Percentiles rank a stretch among this genome's conserved stretches.
These are phyloP conservation scores for Cyclotella atomus DNA, from an alignment of 108 stramenopile species.

Conservation along the genomic window DNA sequence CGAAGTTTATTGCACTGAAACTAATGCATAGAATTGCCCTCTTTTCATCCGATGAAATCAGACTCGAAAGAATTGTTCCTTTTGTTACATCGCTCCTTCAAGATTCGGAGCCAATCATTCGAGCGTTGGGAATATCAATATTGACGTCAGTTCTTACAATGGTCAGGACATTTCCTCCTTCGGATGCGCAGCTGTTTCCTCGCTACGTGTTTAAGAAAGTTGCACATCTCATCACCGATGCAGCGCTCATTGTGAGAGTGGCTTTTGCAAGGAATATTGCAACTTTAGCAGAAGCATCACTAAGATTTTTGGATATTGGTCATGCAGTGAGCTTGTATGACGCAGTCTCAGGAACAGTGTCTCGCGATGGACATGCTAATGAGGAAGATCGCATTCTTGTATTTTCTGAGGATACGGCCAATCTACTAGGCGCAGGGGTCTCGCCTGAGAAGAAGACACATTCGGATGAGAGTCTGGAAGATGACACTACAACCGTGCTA, in stretches of 20 bases:
- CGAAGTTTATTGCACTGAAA: constrained; percentile 89
- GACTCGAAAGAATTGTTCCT: constrained; percentile 95
- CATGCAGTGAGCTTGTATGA: constrained; percentile 85
- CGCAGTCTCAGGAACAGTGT: constrained; percentile 54
- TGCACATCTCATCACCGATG: constrained; percentile 84
- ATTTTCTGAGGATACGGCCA: constrained; percentile 40
- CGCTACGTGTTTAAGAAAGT: constrained; percentile 95
- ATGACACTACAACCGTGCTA: constrained; percentile 34
- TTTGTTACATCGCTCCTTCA: constrained; percentile 80
- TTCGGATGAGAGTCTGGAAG: neutral
- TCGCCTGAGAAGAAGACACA: neutral
- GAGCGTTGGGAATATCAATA: constrained; percentile 77
- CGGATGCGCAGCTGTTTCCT: constrained; percentile 92
- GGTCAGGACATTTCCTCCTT: constrained; percentile 86
- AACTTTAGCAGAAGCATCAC: constrained; percentile 81
- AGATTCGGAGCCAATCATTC: constrained; percentile 87
- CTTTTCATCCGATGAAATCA: constrained; percentile 82
- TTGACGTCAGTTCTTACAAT: constrained; percentile 70
- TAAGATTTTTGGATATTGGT: constrained; percentile 89
- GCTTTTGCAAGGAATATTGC: constrained; percentile 88
- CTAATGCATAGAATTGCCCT: constrained; percentile 80
- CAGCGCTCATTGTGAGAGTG: constrained; percentile 79
- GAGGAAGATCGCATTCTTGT: neutral
- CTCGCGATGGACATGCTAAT: constrained; percentile 14
- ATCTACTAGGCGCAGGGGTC: constrained; percentile 29